A percentile compares a stretch with the other conserved stretches of the same genome.
These are phyloP conservation scores for Paracorniculantispora psalliotae DNA, from an alignment of 2,329 filamentous ascomycete genomes.

Conservation along the genomic window DNA sequence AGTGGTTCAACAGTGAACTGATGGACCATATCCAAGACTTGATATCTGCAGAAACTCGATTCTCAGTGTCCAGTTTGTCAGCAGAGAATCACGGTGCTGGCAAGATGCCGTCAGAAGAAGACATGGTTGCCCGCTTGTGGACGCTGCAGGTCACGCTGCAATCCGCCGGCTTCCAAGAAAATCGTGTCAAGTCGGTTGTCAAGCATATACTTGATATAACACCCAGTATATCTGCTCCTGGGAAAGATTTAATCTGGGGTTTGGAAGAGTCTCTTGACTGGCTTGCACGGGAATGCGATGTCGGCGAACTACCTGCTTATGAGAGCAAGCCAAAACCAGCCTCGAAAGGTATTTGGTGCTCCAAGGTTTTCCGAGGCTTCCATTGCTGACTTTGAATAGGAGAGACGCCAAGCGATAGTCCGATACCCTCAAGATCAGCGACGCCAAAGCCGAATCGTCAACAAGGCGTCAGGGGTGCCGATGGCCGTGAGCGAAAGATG, in stretches of 20 bases:
- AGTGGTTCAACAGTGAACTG: conserved; percentile 77
- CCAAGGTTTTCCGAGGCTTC: no score
- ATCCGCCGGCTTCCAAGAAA: conserved; percentile 61
- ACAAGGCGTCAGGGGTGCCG: conserved; percentile 23
- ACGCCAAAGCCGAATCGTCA: conserved; percentile 38
- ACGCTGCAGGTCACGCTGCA: conserved; percentile 69
- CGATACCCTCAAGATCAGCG: conserved; percentile 43
- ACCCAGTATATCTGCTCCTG: conserved; percentile 50
- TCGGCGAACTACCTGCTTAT: conserved; percentile 68
- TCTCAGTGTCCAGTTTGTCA: conserved; percentile 45
- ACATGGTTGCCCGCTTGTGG: conserved; percentile 77
- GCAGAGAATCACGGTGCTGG: conserved; percentile 40
- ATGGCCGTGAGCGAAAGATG: conserved; percentile 19
- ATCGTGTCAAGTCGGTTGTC: conserved; percentile 59
- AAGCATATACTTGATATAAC: conserved; percentile 63
- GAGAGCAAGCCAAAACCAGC: conserved; percentile 38
- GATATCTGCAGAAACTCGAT: conserved; percentile 61
- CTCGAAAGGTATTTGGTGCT: conserved; percentile 32
- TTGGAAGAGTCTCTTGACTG: conserved; percentile 85
- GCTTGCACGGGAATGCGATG: conserved; percentile 72
- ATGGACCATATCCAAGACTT: conserved; percentile 72
- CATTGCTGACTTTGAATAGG: neutral
- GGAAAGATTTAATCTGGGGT: conserved; percentile 72
- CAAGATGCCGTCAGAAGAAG: conserved; percentile 66
- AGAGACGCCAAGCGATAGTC: conserved; percentile 45